Base-by-base conservation (phyloP, 2,329 filamentous ascomycete genomes). In the Dactylonectria macrodidyma region DNA sequence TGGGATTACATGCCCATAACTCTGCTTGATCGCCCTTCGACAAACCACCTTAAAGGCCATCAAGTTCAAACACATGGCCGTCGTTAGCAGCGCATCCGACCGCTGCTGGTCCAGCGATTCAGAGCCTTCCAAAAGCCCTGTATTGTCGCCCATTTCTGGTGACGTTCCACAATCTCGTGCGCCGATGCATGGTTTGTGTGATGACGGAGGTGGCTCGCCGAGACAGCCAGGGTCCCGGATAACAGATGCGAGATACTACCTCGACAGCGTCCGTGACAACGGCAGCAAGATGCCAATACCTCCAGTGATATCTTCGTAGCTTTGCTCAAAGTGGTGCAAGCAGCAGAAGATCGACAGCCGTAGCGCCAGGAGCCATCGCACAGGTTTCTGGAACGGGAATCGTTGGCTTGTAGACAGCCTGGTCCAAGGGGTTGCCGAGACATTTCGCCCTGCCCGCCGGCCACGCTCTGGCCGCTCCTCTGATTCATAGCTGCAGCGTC, bases 1-100 rank as follows among this genome's bases (percentile, higher is more conserved):
- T 30, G 26, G 26, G 26, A 30, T 30, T 7, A 30, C 4, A 30
- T 30, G 26, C 26, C 26, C 26, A 30, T 7, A 19, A 22, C n/a
- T 6, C 5, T 19, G 19, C 19, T 38, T 48, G 56, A 59, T 30
- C 62, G 24, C 50, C 56, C 46, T 63, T 63, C 61, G 2, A 59
- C 62, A 10, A 55, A 48, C n/a, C 47, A 19, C 19, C 19, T 19
- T 47, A 55, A 59, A 59, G 30, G 51, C 48, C 56, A 65, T 22
- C 48, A 59, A 54, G 30, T 59, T 57, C 33, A 59, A 41, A 11
- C 50, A 47, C 62, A 65, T 50, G 16, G 62, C 57, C n/a, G 62
- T 65, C 5, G 48, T 46, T 26, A 59, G n/a, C 48, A 65, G 38
- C 30, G 62, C 50, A 33, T 59, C 62, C 16, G 56, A 46, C 19